These are phyloP conservation scores for Corymbia calophylla DNA, from an alignment of 441 rosid genomes.

Conservation along the genomic window DNA sequence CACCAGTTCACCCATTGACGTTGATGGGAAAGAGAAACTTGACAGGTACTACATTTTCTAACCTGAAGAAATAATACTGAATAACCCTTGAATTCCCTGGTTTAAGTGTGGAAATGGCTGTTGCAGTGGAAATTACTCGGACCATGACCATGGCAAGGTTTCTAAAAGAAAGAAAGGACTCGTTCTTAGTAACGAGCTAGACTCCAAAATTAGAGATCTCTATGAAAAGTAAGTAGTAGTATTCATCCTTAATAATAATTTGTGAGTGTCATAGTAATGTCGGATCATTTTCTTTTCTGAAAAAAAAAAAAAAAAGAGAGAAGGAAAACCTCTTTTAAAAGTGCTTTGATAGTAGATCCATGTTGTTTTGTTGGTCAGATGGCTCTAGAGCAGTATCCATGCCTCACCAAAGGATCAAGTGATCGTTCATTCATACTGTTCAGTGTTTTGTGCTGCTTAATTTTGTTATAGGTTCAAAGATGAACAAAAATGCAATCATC, in stretches of 20 bases:
- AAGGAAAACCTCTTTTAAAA: not conserved
- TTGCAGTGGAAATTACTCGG: slow-evolving; percentile 34
- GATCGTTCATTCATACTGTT: not conserved
- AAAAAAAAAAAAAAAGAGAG: not conserved
- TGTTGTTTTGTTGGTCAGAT: not conserved
- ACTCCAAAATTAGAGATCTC: slow-evolving; percentile 56
- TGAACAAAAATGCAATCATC: slow-evolving; percentile 40
- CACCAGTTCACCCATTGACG: slow-evolving; percentile 9
- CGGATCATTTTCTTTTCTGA: not conserved
- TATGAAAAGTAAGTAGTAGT: slow-evolving; percentile 53
- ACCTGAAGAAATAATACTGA: not conserved
- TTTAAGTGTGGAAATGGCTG: slow-evolving; percentile 10
- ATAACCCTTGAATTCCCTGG: not conserved
- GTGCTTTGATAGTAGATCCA: not conserved
- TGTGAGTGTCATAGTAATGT: not conserved
- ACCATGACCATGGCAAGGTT: slow-evolving; percentile 31
- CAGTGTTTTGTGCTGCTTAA: not conserved
- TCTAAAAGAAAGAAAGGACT: slow-evolving; percentile 59
- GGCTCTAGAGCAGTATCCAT: not conserved
- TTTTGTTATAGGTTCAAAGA: slow-evolving; percentile 63
- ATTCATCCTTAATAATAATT: not conserved
- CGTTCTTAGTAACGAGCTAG: slow-evolving; percentile 56
- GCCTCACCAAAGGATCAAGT: not conserved
- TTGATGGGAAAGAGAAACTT: slow-evolving; percentile 12
- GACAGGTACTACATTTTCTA: slow-evolving; percentile 9